phyloP scores from a whole-genome alignment of 495 filamentous ascomycete genomes.

The Daldinia loculata region DNA sequence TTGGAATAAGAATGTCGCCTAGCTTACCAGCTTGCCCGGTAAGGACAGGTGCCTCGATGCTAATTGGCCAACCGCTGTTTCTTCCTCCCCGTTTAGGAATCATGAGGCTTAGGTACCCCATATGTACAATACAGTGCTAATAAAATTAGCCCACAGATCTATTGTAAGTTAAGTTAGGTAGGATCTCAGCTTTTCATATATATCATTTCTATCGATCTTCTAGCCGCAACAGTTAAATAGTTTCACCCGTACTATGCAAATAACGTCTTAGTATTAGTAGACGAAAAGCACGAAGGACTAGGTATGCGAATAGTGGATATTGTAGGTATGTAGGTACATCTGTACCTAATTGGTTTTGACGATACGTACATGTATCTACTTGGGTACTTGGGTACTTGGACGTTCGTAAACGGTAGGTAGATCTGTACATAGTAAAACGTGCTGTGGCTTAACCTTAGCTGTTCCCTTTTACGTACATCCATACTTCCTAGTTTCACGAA shows the following conservation, averaged over 20 bases:
- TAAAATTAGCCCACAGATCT: background rate
- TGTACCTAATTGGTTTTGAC: background rate
- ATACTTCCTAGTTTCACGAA: background rate
- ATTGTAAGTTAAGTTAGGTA: background rate
- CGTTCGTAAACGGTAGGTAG: background rate
- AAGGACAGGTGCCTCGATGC: constrained; percentile 3
- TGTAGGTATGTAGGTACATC: background rate
- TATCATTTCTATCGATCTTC: background rate
- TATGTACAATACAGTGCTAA: constrained; percentile 7
- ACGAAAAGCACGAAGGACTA: background rate
- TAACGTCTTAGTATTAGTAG: background rate
- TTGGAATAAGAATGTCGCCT: constrained; percentile 23
- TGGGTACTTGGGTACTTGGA: background rate
- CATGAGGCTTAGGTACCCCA: constrained; percentile 34
- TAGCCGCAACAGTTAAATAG: background rate
- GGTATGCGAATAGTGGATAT: background rate
- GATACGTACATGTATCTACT: background rate
- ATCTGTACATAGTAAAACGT: background rate
- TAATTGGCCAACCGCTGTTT: constrained; percentile 31
- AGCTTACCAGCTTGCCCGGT: constrained; percentile 24
- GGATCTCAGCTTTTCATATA: constrained; percentile 1
- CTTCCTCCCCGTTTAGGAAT: constrained; percentile 41
- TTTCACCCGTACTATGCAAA: background rate
- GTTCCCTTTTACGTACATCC: background rate
- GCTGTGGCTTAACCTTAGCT: background rate